These are phyloP conservation scores for Hygrocybe coccinea DNA, from an alignment of 768 basidiomycete species.

Conservation along the genomic window DNA sequence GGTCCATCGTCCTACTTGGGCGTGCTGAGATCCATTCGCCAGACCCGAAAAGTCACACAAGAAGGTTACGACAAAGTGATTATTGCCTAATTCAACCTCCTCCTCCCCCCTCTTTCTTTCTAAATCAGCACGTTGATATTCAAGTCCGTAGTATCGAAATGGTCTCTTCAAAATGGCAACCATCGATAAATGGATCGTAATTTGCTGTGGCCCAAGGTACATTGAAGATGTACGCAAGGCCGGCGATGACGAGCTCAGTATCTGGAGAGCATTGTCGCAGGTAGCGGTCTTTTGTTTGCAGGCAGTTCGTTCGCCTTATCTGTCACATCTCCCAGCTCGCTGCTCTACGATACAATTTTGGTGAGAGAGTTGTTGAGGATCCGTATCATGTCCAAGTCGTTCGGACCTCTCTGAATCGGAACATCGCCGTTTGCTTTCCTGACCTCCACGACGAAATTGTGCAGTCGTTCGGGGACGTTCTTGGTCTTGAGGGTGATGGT, in stretches of 20 bases:
- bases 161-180: slow-evolving; percentile 25
- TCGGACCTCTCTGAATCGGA: slow-evolving; percentile 33
- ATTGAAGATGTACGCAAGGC: slow-evolving; percentile 33
- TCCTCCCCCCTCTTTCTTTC: no score
- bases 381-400: slow-evolving; percentile 37
- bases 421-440: slow-evolving; percentile 31
- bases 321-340: slow-evolving; percentile 15
- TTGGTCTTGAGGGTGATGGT: slow-evolving; percentile 30
- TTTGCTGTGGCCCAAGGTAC: slow-evolving; percentile 23
- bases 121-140: background rate
- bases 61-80: slow-evolving; percentile 18
- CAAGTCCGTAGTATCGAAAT: background rate
- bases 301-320: background rate
- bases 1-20: slow-evolving; percentile 18
- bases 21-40: slow-evolving; percentile 10
- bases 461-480: slow-evolving; percentile 35
- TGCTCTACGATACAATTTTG: slow-evolving; percentile 34
- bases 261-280: slow-evolving; percentile 24
- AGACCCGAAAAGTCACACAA: slow-evolving; percentile 13
- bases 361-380: slow-evolving; percentile 25
- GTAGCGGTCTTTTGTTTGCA: slow-evolving; percentile 12
- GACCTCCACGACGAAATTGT: slow-evolving; percentile 45
- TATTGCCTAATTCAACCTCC: background rate
- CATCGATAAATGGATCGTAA: slow-evolving; percentile 27
- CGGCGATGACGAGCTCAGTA: slow-evolving; percentile 28